phyloP scores from a whole-genome alignment of 2,329 filamentous ascomycete species.

The Fusarium stilboides region DNA sequence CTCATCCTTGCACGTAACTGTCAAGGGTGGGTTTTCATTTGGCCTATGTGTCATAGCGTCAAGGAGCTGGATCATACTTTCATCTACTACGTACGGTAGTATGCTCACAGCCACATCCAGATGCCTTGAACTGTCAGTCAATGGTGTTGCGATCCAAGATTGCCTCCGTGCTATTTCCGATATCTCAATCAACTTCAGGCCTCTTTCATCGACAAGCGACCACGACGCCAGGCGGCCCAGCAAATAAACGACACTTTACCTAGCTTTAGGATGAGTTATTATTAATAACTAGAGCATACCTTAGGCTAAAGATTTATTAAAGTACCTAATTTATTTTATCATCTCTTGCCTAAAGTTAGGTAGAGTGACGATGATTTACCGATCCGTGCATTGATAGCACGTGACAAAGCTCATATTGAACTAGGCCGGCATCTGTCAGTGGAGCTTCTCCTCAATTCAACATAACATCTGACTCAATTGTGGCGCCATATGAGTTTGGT shows the following conservation, averaged over 20 bases:
- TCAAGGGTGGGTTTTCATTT: conserved; percentile 33
- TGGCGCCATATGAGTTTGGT: conserved; percentile 13
- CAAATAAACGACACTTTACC: too few relatives aligned
- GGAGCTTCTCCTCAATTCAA: conserved; percentile 26
- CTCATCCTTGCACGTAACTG: conserved; percentile 32
- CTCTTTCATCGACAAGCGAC: conserved; percentile 8
- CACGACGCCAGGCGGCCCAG: too few relatives aligned
- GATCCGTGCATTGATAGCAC: neutral
- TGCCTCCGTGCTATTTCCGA: conserved; percentile 3
- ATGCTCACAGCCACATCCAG: neutral
- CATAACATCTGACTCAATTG: conserved; percentile 17
- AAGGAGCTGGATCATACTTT: conserved; percentile 15
- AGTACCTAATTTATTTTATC: too few relatives aligned
- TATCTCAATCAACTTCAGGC: conserved; percentile 3
- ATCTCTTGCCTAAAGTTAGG: too few relatives aligned
- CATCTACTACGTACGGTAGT: conserved; percentile 8
- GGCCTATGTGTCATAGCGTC: conserved; percentile 38
- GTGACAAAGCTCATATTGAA: conserved; percentile 2
- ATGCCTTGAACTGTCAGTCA: neutral
- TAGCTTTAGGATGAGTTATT: too few relatives aligned
- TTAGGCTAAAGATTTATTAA: too few relatives aligned
- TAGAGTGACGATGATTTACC: too few relatives aligned
- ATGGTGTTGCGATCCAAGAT: conserved; percentile 1
- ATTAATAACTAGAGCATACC: too few relatives aligned
- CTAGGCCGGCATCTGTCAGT: conserved; percentile 26